Evolutionary conservation across 768 basidiomycete genomes (phyloP).

Genomic region (Royoungia palumana): DNA sequence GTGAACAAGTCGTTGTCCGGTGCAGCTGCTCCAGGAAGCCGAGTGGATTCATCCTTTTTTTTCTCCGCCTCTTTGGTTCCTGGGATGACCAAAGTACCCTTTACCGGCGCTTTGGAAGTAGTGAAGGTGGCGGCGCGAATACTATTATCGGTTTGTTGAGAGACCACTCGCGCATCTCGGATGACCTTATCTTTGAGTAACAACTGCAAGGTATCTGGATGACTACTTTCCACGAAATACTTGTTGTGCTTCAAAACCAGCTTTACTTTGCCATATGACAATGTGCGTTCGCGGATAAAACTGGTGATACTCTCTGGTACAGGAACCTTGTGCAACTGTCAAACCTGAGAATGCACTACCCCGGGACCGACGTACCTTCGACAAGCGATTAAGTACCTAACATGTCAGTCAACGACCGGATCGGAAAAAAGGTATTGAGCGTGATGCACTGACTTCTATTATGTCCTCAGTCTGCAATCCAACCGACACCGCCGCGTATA

Average conservation of each 20-base stretch:
- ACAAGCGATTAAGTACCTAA: constrained; percentile 77
- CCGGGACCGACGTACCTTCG: constrained; percentile 46
- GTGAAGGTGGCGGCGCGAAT: constrained; percentile 76
- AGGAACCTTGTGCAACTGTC: constrained; percentile 60
- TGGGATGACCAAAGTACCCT: constrained; percentile 81
- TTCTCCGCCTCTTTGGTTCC: constrained; percentile 76
- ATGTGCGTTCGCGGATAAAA: constrained; percentile 89
- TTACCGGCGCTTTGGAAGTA: constrained; percentile 75
- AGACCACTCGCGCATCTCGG: constrained; percentile 75
- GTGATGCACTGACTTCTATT: constrained; percentile 72
- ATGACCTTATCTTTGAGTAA: constrained; percentile 86
- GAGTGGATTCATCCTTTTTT: constrained; percentile 57
- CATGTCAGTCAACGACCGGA: constrained; percentile 32
- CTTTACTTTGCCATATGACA: constrained; percentile 98
- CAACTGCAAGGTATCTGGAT: constrained; percentile 87
- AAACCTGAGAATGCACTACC: constrained; percentile 1
- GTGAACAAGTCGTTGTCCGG: constrained; percentile 83
- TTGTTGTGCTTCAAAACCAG: constrained; percentile 97
- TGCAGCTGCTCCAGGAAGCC: constrained; percentile 27
- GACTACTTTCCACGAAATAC: constrained; percentile 94
- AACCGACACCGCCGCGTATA: constrained; percentile 98
- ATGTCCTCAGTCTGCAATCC: constrained; percentile 98
- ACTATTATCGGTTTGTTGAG: constrained; percentile 66
- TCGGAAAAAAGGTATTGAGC: constrained; percentile 13
- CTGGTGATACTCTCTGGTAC: constrained; percentile 82